Evolutionary conservation across 768 basidiomycete species (phyloP).

Genomic region (Leccinum rimulosum): DNA sequence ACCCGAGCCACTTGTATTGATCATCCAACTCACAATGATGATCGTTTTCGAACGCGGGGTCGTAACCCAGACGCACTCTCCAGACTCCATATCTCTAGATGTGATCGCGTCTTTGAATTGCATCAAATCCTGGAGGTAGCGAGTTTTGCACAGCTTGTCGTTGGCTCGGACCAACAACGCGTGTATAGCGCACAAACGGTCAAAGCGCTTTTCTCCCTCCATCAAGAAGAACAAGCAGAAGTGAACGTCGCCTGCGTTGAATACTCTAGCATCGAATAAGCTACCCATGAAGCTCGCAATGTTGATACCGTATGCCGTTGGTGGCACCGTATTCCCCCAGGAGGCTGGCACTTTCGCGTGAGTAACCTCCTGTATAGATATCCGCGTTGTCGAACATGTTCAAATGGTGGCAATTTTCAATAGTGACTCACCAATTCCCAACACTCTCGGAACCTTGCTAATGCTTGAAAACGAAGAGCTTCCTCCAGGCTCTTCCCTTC

Average conservation of each 20-base stretch:
- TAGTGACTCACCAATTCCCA: slow-evolving; percentile 18
- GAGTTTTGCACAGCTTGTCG: slow-evolving; percentile 31
- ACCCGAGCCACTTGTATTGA: background rate
- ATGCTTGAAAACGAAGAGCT: slow-evolving; percentile 10
- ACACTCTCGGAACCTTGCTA: slow-evolving; percentile 14
- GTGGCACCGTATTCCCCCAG: background rate
- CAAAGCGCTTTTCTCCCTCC: slow-evolving; percentile 19
- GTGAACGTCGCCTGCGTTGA: slow-evolving; percentile 26
- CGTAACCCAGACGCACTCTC: slow-evolving; percentile 22
- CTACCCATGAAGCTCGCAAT: slow-evolving; percentile 34
- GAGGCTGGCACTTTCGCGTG: slow-evolving; percentile 4
- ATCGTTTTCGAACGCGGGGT: slow-evolving; percentile 14
- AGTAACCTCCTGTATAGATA: slow-evolving; percentile 18
- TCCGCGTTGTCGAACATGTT: background rate
- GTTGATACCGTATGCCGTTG: slow-evolving; percentile 23
- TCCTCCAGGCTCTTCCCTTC: slow-evolving; percentile 14
- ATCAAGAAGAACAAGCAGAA: slow-evolving; percentile 29
- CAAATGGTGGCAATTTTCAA: background rate
- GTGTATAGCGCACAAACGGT: slow-evolving; percentile 35
- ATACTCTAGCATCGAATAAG: slow-evolving; percentile 27
- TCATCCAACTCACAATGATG: slow-evolving; percentile 17
- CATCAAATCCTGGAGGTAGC: slow-evolving; percentile 16
- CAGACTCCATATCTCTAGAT: slow-evolving; percentile 9
- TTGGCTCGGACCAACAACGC: slow-evolving; percentile 33
- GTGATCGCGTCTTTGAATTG: slow-evolving; percentile 21